Evolutionary conservation across 2,329 filamentous ascomycete genomes (phyloP), one percentile per base, ranked within the genome.

Genomic region (Colletotrichum camelliae): DNA sequence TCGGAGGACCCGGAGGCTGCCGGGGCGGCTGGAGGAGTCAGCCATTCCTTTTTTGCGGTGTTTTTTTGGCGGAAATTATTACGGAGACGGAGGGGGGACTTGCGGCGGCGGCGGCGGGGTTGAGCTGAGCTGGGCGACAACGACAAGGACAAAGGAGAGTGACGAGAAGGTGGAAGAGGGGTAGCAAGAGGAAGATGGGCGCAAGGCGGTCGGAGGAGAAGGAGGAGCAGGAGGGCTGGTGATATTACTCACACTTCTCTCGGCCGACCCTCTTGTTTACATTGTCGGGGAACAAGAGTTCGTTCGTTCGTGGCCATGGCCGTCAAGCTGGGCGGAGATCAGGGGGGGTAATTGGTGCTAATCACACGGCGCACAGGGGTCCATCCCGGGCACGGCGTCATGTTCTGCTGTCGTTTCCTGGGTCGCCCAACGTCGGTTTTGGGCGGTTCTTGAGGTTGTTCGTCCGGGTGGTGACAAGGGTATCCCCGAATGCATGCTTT

Each of bases 1-100:
- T 37, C 80, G 82, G 71, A 80, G 81, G 67, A 81, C 77, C 57
- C 82, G 81, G 72, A 83, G 79, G 67, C 80, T 83, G 65, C 79
- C 77, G 70, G 78, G 79, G 71, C 77, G 80, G 72, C 61, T 78
- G 65, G 74, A 72, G 33, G 80, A 74, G 60, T 83, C 80, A 58
- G 77, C 72, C 82, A 83, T 83, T 33, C 12, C 58, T 62, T 33
- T 24, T 35, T 62, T 21, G 27, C 16, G 18, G 29, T 62, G 10
- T 52, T 52, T 48, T 52, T 21, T 6, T 27, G 24, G 43, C 43
- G 43, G 43, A 13, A 48, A 52, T 29, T 24, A 65, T 65, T 43
- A 31, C 55, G 55, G 37, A 27, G 21, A 35, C 6, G 16, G 18
- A n/a, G 21, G 48, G 67, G 35, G 31, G 18, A 16, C 61, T 21